Evolutionary conservation across 2,329 filamentous ascomycete species (phyloP), one percentile per base, ranked within the genome.

Genomic region (Trichoderma afroharzianum): DNA sequence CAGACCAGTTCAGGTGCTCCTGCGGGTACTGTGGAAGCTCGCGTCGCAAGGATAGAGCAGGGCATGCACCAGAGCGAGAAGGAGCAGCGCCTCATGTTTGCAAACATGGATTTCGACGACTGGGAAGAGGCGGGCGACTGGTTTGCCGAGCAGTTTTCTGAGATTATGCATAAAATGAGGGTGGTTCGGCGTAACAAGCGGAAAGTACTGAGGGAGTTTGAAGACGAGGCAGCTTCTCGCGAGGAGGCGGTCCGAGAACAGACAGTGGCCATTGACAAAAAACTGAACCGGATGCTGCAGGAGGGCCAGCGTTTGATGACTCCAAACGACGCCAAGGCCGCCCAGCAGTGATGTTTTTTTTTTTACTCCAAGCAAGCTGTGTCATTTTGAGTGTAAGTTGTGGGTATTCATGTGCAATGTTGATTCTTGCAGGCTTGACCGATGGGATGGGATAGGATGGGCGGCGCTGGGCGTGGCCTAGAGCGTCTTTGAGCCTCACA

Each of bases 41-140:
- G 89, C 6, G 79, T 83, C 8, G 81, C 85, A 11, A 86, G 85
- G 72, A 81, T 90, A 14, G 79, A 83, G 55, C 84, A 88, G 74
- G 87, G 84, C 76, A 84, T 84, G 72, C 80, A 79, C 68, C 82
- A 85, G 69, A 80, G 81, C 9, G 83, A 84, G 63, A 76, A 78
- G 36, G 84, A 86, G 63, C 86, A 88, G 75, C 81, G 80, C 36
- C 78, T 82, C 1, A 85, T 90, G 68, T 89, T 90, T 75, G 82
- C 81, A 3, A 82, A 82, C 67, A 86, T 90, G 83, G 79, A 85
- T 1, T 81, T 89, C 15, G 80, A 83, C 18, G 88, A 90, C 68
- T 90, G 88, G 88, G 88, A 90, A 74, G 81, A 84, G 15, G 84
- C 87, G 1, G 88, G 88, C 6, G 87, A 89, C 74, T 90, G 88